Percentiles rank a stretch among this genome's conserved stretches.
Evolutionary conservation across 2,329 filamentous ascomycete species (phyloP).

Genomic region (Alternaria novae-zelandiae): DNA sequence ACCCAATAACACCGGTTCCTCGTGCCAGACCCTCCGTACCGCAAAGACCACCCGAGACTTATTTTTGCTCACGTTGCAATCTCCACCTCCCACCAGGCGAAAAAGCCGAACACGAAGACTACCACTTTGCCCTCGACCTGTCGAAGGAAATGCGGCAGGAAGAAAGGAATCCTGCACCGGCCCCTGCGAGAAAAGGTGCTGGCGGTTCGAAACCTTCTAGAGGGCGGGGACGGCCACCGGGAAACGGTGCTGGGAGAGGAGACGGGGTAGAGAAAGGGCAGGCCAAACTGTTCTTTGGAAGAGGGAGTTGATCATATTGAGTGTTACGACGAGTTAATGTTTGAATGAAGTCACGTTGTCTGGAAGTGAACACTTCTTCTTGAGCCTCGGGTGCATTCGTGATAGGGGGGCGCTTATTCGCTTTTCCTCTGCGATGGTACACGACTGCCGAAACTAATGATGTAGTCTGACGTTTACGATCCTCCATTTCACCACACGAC

Average conservation of each 20-base stretch:
- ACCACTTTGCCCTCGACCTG: conserved; percentile 91
- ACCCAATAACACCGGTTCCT: conserved; percentile 1
- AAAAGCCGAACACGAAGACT: conserved; percentile 82
- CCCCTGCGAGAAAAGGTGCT: conserved; percentile 10
- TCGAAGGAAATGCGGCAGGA: conserved; percentile 62
- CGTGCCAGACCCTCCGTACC: conserved; percentile 9
- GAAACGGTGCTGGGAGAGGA: conserved; percentile 17
- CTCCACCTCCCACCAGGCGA: conserved; percentile 64
- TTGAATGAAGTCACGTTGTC: not conserved
- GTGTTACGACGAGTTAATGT: not conserved
- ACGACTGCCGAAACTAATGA: not conserved
- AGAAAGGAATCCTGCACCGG: conserved; percentile 24
- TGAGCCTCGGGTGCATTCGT: not conserved
- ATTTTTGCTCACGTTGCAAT: conserved; percentile 70
- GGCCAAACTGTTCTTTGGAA: conserved; percentile 53
- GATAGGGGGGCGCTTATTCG: not conserved
- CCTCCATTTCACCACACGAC: not conserved
- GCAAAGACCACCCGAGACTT: conserved; percentile 41
- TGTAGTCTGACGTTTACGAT: not conserved
- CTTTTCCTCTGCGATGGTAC: not conserved
- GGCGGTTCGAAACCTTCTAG: conserved; percentile 28
- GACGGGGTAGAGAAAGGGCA: conserved; percentile 52
- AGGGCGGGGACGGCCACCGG: conserved; percentile 48
- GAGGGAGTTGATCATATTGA: not conserved
- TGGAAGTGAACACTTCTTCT: not conserved